Conservation (phyloP, 2,329 filamentous ascomycete genomes). For the Fusarium tanahbumbuense region DNA sequence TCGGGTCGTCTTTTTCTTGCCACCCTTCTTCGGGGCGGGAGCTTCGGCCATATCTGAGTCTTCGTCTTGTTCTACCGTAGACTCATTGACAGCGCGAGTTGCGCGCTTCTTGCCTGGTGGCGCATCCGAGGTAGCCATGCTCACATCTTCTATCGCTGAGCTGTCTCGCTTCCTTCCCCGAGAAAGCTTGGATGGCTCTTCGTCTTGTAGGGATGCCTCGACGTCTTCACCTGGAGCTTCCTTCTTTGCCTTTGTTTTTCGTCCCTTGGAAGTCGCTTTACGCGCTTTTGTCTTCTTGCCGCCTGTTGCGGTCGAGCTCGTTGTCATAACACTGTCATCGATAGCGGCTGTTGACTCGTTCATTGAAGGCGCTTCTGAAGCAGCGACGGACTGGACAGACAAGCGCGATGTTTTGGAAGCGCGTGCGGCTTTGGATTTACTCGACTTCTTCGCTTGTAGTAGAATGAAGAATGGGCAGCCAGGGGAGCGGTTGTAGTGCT, state of each 20-base stretch:
- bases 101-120: conserved; percentile 70
- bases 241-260: conserved; percentile 59
- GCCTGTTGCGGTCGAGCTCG: conserved; percentile 66
- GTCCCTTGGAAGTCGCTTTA: conserved; percentile 56
- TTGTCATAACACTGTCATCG: conserved; percentile 71
- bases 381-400: conserved; percentile 67
- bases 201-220: conserved; percentile 38
- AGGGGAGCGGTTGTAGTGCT: conserved; percentile 83
- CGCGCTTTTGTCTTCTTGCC: conserved; percentile 69
- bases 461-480: conserved; percentile 86
- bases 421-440: conserved; percentile 64
- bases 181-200: conserved; percentile 51
- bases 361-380: conserved; percentile 62
- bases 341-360: conserved; percentile 61
- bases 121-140: conserved; percentile 56
- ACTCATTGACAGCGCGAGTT: conserved; percentile 57
- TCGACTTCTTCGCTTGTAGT: conserved; percentile 68
- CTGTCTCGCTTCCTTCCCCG: conserved; percentile 73
- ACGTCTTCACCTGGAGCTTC: conserved; percentile 63
- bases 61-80: conserved; percentile 52
- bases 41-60: conserved; percentile 57
- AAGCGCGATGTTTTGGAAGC: conserved; percentile 77
- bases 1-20: conserved; percentile 54
- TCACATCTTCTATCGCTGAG: conserved; percentile 66
- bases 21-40: conserved; percentile 46